Percentiles rank a stretch among this genome's conserved stretches.
Evolutionary conservation across 768 basidiomycete genomes (phyloP).

Genomic region (Hortiboletus flavorubellus): DNA sequence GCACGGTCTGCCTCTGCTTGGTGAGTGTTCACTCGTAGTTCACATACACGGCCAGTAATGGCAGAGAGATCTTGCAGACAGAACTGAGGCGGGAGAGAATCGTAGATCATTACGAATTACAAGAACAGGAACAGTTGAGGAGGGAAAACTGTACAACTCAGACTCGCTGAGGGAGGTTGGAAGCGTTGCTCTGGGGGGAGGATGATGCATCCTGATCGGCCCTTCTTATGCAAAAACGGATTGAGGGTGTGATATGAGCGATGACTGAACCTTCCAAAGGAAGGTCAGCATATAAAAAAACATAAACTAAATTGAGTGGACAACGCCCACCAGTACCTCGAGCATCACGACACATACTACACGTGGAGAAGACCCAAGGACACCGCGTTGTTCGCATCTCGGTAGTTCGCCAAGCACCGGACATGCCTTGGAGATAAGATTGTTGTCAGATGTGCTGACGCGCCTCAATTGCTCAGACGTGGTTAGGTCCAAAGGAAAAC

Average conservation of each 20-base stretch:
- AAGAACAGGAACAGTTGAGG: slow-evolving; percentile 6
- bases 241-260: slow-evolving; percentile 17
- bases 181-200: slow-evolving; percentile 6
- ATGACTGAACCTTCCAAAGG: slow-evolving; percentile 16
- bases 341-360: slow-evolving; percentile 30
- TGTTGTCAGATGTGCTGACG: slow-evolving; percentile 22
- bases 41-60: slow-evolving; percentile 36
- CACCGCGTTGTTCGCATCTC: slow-evolving; percentile 25
- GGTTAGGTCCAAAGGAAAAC: slow-evolving; percentile 10
- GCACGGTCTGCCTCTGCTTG: slow-evolving; percentile 34
- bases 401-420: slow-evolving; percentile 21
- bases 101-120: slow-evolving; percentile 28
- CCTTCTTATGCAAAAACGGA: slow-evolving; percentile 32
- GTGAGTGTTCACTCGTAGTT: slow-evolving; percentile 32
- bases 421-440: slow-evolving; percentile 14
- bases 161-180: slow-evolving; percentile 24
- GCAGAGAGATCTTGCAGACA: slow-evolving; percentile 34
- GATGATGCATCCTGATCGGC: background rate
- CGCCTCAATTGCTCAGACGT: slow-evolving; percentile 16
- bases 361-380: slow-evolving; percentile 30
- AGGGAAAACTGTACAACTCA: slow-evolving; percentile 23
- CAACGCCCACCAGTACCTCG: slow-evolving; percentile 28
- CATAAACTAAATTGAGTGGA: slow-evolving; percentile 24
- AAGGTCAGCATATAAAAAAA: slow-evolving; percentile 23
- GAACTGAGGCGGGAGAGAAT: slow-evolving; percentile 35